These are phyloP conservation scores for Penicillium antarcticum DNA, from an alignment of 495 filamentous ascomycete species.

Conservation along the genomic window DNA sequence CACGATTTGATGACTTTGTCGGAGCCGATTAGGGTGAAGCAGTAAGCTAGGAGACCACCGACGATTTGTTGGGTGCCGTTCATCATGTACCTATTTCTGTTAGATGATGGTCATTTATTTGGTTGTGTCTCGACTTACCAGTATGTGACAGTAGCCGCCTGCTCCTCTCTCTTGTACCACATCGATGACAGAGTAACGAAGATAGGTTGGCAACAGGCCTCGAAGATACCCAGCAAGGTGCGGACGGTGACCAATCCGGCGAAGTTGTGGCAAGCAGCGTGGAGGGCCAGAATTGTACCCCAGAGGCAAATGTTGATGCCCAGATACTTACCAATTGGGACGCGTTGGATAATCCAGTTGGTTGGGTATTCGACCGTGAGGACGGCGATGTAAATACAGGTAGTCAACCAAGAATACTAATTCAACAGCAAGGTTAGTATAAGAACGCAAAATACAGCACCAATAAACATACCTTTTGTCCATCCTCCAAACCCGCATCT, in stretches of 20 bases:
- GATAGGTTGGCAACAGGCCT: constrained; percentile 61
- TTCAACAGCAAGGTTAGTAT: background rate
- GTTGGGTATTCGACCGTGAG: constrained; percentile 55
- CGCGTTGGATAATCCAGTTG: constrained; percentile 54
- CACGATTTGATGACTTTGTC: constrained; percentile 46
- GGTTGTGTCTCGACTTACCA: constrained; percentile 42
- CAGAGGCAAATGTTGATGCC: constrained; percentile 60
- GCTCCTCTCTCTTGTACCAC: constrained; percentile 70
- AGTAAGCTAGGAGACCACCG: constrained; percentile 55
- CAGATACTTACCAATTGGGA: constrained; percentile 62
- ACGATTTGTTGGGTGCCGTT: constrained; percentile 58
- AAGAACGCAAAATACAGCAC: background rate
- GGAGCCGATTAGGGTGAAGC: constrained; percentile 51
- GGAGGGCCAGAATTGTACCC: constrained; percentile 55
- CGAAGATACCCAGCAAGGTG: constrained; percentile 64
- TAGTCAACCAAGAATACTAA: constrained; percentile 52
- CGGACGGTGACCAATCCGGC: constrained; percentile 53
- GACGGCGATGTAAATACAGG: constrained; percentile 54
- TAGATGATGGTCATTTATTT: background rate
- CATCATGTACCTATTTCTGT: constrained; percentile 55
- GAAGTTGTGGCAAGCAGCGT: constrained; percentile 58
- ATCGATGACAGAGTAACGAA: constrained; percentile 61
- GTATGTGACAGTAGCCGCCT: constrained; percentile 61
- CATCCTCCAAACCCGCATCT: constrained; percentile 49
- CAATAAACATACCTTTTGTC: constrained; percentile 38